Evolutionary conservation across 1,284 basidiomycete genomes (phyloP).

Genomic region (Lentinus polychrous): DNA sequence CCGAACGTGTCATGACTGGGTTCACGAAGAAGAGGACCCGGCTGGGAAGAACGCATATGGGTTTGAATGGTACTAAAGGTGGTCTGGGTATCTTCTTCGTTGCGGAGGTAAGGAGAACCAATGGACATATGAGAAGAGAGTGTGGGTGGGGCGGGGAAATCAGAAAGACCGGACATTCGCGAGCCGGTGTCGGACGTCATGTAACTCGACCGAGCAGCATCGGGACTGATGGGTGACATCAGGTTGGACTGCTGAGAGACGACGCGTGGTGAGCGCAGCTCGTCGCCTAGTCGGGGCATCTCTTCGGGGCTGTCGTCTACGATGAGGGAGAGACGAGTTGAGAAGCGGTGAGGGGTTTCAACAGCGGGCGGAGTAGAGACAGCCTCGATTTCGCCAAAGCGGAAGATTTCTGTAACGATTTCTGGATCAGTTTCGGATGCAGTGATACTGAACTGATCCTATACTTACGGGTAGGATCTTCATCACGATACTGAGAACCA

Average conservation of each 20-base stretch:
- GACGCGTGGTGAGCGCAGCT: constrained; percentile 10
- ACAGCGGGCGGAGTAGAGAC: constrained; percentile 42
- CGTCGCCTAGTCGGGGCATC: constrained; percentile 3
- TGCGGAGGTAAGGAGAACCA: background rate
- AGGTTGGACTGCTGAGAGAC: constrained; percentile 25
- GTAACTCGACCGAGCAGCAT: constrained; percentile 52
- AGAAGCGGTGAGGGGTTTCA: constrained; percentile 33
- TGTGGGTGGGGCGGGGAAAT: constrained; percentile 59
- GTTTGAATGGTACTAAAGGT: background rate
- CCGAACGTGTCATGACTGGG: constrained; percentile 7
- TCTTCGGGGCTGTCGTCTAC: constrained; percentile 13
- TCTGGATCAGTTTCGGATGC: background rate
- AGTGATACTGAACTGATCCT: too few species aligned
- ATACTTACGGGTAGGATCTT: background rate
- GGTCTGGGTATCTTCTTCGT: background rate
- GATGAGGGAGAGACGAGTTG: constrained; percentile 27
- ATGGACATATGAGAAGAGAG: constrained; percentile 7
- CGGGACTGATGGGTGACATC: constrained; percentile 33
- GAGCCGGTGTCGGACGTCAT: constrained; percentile 58
- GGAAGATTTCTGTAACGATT: constrained; percentile 33
- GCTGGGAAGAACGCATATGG: background rate
- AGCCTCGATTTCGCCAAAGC: constrained; percentile 47
- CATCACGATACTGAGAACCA: constrained; percentile 16
- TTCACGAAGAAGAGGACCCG: constrained; percentile 5
- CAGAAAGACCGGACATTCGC: constrained; percentile 65